These are phyloP conservation scores for Oxytropis ochrocephala DNA, from an alignment of 306 rosid genomes.

Conservation along the genomic window DNA sequence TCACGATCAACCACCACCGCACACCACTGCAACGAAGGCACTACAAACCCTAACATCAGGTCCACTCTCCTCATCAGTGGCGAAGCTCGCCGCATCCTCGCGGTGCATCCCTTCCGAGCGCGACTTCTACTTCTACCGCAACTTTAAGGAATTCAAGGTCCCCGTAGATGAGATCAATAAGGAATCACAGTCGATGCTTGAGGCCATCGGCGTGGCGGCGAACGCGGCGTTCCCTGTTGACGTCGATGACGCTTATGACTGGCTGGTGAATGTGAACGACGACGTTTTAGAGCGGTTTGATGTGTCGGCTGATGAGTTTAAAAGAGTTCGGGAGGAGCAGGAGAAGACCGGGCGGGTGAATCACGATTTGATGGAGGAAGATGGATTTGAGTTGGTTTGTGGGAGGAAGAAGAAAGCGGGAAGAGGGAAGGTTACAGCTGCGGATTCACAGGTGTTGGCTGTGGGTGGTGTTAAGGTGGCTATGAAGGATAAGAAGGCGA, in stretches of 20 bases:
- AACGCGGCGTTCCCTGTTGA: slow-evolving; percentile 43
- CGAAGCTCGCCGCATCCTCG: slow-evolving; percentile 56
- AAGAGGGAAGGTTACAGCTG: slow-evolving; percentile 1
- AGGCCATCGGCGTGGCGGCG: slow-evolving; percentile 40
- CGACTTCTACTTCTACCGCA: slow-evolving; percentile 63
- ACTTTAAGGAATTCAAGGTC: slow-evolving; percentile 58
- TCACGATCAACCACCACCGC: slow-evolving; percentile 38
- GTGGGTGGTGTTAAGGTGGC: slow-evolving; percentile 48
- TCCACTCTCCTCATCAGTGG: slow-evolving; percentile 44
- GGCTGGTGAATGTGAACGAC: slow-evolving; percentile 75
- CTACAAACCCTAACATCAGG: slow-evolving; percentile 40
- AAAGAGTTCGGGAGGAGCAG: slow-evolving; percentile 35
- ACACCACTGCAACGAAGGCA: slow-evolving; percentile 25
- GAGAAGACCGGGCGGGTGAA: slow-evolving; percentile 35
- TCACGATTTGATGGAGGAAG: slow-evolving; percentile 22
- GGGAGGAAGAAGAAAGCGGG: slow-evolving; percentile 56
- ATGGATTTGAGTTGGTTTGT: slow-evolving; percentile 59
- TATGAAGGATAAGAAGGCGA: slow-evolving; percentile 43
- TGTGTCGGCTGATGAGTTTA: slow-evolving; percentile 53
- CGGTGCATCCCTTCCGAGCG: slow-evolving; percentile 51
- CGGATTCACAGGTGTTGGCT: not conserved
- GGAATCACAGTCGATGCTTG: slow-evolving; percentile 60
- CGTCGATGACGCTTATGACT: slow-evolving; percentile 56
- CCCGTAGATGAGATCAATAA: slow-evolving; percentile 44
- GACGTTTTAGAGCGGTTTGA: slow-evolving; percentile 60